Evolutionary conservation across 1,284 basidiomycete genomes (phyloP).

Genomic region (Farysia itapuensis): DNA sequence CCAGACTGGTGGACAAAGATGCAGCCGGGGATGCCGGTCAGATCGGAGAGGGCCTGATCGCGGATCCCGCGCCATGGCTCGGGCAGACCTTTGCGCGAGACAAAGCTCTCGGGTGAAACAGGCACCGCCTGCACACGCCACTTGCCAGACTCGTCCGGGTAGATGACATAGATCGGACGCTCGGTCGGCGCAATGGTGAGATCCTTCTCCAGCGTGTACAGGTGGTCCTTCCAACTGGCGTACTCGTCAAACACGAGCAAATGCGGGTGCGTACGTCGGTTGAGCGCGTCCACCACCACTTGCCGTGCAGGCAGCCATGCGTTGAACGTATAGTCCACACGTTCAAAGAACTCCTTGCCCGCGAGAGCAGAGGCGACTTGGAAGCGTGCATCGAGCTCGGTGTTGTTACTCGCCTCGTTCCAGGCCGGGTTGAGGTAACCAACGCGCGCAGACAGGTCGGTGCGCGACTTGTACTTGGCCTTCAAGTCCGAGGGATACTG

Average conservation of each 20-base stretch:
- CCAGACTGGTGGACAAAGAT: slow-evolving; percentile 93
- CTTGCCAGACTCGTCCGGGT: slow-evolving; percentile 73
- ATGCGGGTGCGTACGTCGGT: slow-evolving; percentile 66
- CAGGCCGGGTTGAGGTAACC: slow-evolving; percentile 55
- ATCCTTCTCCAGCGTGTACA: slow-evolving; percentile 76
- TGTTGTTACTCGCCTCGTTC: slow-evolving; percentile 47
- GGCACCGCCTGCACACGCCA: slow-evolving; percentile 96
- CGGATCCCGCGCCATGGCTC: slow-evolving; percentile 89
- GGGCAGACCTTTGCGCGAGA: slow-evolving; percentile 86
- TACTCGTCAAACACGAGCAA: slow-evolving; percentile 81
- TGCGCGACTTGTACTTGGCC: slow-evolving; percentile 53
- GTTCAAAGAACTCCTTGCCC: slow-evolving; percentile 80
- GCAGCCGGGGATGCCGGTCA: slow-evolving; percentile 75
- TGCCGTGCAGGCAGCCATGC: slow-evolving; percentile 92
- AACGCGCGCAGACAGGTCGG: slow-evolving; percentile 54
- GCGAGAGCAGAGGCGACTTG: slow-evolving; percentile 77
- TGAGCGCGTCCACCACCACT: slow-evolving; percentile 73
- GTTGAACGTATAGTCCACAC: slow-evolving; percentile 79
- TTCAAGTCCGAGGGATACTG: slow-evolving; percentile 45
- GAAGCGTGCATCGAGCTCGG: slow-evolving; percentile 64
- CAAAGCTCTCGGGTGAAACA: slow-evolving; percentile 77
- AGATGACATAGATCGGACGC: slow-evolving; percentile 78
- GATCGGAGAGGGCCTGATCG: slow-evolving; percentile 75
- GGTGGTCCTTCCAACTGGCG: slow-evolving; percentile 90
- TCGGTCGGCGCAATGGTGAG: slow-evolving; percentile 56